Percentiles rank a stretch among this genome's conserved stretches.
phyloP scores from a whole-genome alignment of 208 protist species.

The Crithidia acanthocephali region DNA sequence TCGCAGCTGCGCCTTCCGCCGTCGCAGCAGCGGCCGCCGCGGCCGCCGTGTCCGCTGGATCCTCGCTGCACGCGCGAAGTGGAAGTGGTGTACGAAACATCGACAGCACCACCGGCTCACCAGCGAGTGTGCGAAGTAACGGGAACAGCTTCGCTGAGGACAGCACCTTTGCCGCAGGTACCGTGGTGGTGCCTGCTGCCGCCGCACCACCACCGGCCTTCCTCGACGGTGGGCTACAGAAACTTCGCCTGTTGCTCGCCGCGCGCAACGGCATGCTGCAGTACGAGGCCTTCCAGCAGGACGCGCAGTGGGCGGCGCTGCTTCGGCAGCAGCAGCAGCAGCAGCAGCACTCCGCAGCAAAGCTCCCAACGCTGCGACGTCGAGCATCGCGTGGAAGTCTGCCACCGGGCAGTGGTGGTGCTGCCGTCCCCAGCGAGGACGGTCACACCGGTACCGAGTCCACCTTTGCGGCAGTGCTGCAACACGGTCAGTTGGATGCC shows the following conservation, averaged over 20 bases:
- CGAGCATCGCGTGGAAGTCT: background rate
- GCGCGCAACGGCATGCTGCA: constrained; percentile 27
- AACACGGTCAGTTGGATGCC: constrained; percentile 26
- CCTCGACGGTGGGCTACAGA: constrained; percentile 22
- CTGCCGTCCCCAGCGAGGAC: background rate
- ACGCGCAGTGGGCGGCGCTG: constrained; percentile 26
- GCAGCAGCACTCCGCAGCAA: background rate
- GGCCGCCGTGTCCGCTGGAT: background rate
- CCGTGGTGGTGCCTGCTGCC: background rate
- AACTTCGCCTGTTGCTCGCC: constrained; percentile 24
- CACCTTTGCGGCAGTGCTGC: constrained; percentile 18
- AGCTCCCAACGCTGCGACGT: background rate
- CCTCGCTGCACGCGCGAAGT: background rate
- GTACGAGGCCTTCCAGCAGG: constrained; percentile 32
- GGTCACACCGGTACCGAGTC: constrained; percentile 1
- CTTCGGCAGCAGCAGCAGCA: constrained; percentile 8
- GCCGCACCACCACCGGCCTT: constrained; percentile 10
- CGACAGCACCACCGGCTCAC: background rate
- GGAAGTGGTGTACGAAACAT: background rate
- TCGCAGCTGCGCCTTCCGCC: background rate
- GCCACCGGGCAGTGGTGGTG: background rate
- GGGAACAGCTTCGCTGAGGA: background rate
- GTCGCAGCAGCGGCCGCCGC: background rate
- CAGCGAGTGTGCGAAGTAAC: background rate
- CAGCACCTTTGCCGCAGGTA: background rate